A percentile compares a stretch with the other conserved stretches of the same genome.
phyloP scores from a whole-genome alignment of 2,329 filamentous ascomycete species.

The Cladophialophora psammophila region DNA sequence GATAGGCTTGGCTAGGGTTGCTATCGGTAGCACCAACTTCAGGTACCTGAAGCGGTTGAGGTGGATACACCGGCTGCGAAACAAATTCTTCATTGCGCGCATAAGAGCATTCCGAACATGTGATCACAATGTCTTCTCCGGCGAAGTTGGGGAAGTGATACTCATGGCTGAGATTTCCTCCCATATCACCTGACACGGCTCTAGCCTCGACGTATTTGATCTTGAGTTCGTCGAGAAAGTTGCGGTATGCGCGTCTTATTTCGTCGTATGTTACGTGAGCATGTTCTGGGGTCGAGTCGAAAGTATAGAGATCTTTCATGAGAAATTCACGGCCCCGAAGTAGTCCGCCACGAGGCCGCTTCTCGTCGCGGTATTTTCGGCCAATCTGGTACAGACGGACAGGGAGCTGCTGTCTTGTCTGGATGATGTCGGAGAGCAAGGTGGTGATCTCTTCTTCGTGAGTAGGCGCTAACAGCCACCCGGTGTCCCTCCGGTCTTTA shows the following conservation, averaged over 20 bases:
- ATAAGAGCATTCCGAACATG: slow-evolving; percentile 75
- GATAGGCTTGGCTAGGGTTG: not conserved
- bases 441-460: slow-evolving; percentile 96
- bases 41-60: slow-evolving; percentile 7
- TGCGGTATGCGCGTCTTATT: slow-evolving; percentile 75
- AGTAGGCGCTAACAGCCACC: slow-evolving; percentile 84
- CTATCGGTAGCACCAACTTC: not conserved
- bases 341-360: slow-evolving; percentile 84
- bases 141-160: slow-evolving; percentile 82
- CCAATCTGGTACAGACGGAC: slow-evolving; percentile 89
- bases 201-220: slow-evolving; percentile 84
- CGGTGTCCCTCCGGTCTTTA: slow-evolving; percentile 75
- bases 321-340: slow-evolving; percentile 88
- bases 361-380: slow-evolving; percentile 94
- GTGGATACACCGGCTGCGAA: slow-evolving; percentile 45
- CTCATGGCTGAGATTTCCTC: slow-evolving; percentile 90
- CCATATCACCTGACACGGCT: slow-evolving; percentile 96
- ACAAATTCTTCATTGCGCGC: slow-evolving; percentile 90
- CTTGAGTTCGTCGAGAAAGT: slow-evolving; percentile 81
- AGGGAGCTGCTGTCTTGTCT: slow-evolving; percentile 86
- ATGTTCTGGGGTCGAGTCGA: slow-evolving; percentile 72
- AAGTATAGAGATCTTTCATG: slow-evolving; percentile 99
- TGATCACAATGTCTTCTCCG: slow-evolving; percentile 86
- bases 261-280: slow-evolving; percentile 81
- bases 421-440: slow-evolving; percentile 74